Percentiles rank a stretch among this genome's conserved stretches.
These are phyloP conservation scores for Coemansia sp. DNA, from an alignment of 192 early-diverging fungal genomes.

Conservation along the genomic window DNA sequence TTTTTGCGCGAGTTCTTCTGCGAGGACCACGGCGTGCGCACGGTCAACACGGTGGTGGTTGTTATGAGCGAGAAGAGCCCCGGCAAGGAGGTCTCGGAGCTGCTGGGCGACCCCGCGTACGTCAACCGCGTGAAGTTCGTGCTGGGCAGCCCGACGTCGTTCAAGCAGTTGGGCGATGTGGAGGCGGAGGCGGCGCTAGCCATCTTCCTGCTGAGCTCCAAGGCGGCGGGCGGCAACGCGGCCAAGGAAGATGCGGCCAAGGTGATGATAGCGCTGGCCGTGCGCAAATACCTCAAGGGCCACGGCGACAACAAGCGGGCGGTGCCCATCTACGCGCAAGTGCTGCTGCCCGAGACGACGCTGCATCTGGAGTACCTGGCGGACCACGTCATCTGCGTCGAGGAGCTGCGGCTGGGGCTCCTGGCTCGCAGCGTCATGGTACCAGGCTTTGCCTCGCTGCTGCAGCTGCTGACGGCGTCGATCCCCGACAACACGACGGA, in stretches of 20 bases:
- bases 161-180: conserved; percentile 57
- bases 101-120: conserved; percentile 70
- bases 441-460: conserved; percentile 69
- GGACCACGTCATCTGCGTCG: conserved; percentile 70
- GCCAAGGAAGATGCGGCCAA: conserved; percentile 67
- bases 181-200: conserved; percentile 57
- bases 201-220: conserved; percentile 62
- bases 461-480: conserved; percentile 66
- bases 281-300: conserved; percentile 63
- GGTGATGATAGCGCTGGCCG: conserved; percentile 68
- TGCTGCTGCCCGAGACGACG: conserved; percentile 69
- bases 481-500: conserved; percentile 57
- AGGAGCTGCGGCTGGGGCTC: conserved; percentile 70
- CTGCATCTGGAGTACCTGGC: conserved; percentile 70
- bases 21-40: conserved; percentile 69
- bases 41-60: conserved; percentile 67
- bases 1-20: conserved; percentile 81
- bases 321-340: conserved; percentile 60
- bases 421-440: conserved; percentile 68
- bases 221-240: conserved; percentile 46
- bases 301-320: conserved; percentile 7
- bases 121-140: conserved; percentile 68
- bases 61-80: conserved; percentile 64
- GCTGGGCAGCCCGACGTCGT: conserved; percentile 65
- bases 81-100: conserved; percentile 54